Conservation (phyloP, 2,329 filamentous ascomycete species). For the Neurospora sp. region DNA sequence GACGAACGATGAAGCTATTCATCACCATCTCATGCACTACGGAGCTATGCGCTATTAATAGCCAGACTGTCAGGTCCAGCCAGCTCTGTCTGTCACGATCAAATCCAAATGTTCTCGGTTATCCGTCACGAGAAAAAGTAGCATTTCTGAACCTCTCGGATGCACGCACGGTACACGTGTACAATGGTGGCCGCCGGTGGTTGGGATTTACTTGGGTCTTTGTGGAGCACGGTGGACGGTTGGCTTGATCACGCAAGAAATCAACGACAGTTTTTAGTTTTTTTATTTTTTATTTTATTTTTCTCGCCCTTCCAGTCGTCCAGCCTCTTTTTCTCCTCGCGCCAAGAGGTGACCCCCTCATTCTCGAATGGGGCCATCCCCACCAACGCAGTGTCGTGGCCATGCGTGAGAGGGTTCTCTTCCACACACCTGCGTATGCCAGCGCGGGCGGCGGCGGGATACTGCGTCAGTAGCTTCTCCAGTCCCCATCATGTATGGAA, state of each 20-base stretch:
- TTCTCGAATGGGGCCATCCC: neutral
- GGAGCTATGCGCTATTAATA: neutral
- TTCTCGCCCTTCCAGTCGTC: neutral
- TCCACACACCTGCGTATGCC: conserved; percentile 2
- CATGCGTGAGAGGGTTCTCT: conserved; percentile 1
- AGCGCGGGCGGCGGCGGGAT: conserved; percentile 11
- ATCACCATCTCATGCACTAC: neutral
- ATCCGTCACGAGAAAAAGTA: neutral
- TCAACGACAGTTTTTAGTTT: neutral
- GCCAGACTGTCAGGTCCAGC: neutral
- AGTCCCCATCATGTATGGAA: conserved; percentile 10
- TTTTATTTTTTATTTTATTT: neutral
- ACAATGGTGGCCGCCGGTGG: neutral
- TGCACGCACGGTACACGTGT: neutral
- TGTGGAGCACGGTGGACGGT: neutral
- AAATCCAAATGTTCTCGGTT: neutral
- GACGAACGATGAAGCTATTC: neutral
- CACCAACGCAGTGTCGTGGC: neutral
- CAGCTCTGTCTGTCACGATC: neutral
- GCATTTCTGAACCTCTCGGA: neutral
- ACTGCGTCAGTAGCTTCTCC: conserved; percentile 12
- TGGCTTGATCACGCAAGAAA: neutral
- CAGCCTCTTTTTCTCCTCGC: neutral
- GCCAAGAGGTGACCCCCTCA: neutral
- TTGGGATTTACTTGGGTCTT: neutral